Base-by-base conservation (phyloP, 2,329 filamentous ascomycete species). In the Coleophoma cylindrospora region DNA sequence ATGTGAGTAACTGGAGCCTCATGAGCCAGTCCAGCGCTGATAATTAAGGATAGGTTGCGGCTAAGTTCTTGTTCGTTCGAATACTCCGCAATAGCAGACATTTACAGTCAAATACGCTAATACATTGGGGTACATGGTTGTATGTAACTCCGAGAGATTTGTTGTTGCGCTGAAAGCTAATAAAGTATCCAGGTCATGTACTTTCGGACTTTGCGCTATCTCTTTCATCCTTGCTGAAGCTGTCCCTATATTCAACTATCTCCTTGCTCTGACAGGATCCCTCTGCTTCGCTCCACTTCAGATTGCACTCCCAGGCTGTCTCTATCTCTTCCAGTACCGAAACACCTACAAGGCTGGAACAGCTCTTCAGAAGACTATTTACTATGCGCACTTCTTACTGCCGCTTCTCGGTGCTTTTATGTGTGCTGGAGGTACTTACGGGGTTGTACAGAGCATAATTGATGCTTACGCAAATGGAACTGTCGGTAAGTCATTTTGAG, bases 51-150 rank as follows among this genome's bases (percentile, higher is more conserved):
- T 74, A 77, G 59, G 65, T 77, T 13, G 71, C 71, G 1, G 70
- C 74, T 1, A 80, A 79, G 55, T 77, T 77, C 56, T 60, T 77
- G 43, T 80, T 79, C 55, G 76, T 80, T 14, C 71, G 76, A 3
- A 68, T 77, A 17, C 63, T 80, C n/a, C 68, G 75, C 12, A 66
- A 74, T 51, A 72, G 74, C 2, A 57, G 52, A 3, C 76, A 79
- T 56, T 64, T 80, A 13, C 74, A 77, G 56, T 62, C 65, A 15
- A 77, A 78, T 61, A 74, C 70, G 0, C 3, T 69, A 14, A 56
- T 73, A 0, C 76, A 79, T 54, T 78, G 75, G 75, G 61, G 55
- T 0, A 74, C 70, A 0, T 80, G 76, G 76, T 56, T 79, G 0
- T 27, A 27, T 27, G 27, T 27, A 27, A 27, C 7, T 5, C 27